Conservation (phyloP, 2,329 filamentous ascomycete genomes). For the Cladophialophora chaetospira region DNA sequence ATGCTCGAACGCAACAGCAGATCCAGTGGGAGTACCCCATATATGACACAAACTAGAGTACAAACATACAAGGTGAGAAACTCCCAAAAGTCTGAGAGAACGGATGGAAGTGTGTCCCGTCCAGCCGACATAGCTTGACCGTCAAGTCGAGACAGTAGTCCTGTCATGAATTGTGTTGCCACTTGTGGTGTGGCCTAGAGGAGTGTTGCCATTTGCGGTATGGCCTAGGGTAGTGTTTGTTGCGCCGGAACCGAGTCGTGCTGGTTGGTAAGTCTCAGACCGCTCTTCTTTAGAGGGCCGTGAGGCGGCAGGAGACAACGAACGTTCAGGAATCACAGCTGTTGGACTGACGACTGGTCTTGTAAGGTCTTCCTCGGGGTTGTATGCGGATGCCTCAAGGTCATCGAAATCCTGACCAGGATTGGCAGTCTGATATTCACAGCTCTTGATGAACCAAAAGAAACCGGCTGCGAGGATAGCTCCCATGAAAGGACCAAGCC, state of each 20-base stretch:
- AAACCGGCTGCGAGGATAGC: conserved; percentile 52
- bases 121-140: not conserved
- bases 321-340: conserved; percentile 22
- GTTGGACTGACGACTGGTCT: conserved; percentile 31
- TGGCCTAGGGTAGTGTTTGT: conserved; percentile 2
- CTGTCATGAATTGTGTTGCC: conserved; percentile 16
- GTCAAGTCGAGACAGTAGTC: conserved; percentile 9
- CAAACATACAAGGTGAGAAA: not conserved
- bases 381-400: conserved; percentile 32
- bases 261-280: conserved; percentile 10
- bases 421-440: conserved; percentile 48
- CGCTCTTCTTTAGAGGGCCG: conserved; percentile 22
- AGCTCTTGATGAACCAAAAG: conserved; percentile 51
- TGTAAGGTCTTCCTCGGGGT: conserved; percentile 30
- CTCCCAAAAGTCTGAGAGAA: not conserved
- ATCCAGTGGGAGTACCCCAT: not conserved
- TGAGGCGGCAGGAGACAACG: conserved; percentile 14
- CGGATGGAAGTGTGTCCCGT: not conserved
- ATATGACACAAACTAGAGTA: not conserved
- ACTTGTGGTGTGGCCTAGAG: conserved; percentile 1
- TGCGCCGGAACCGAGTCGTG: conserved; percentile 6
- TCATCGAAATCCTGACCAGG: conserved; percentile 55
- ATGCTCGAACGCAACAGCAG: conserved; percentile 12
- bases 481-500: conserved; percentile 51
- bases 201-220: conserved; percentile 4